phyloP scores from a whole-genome alignment of 257 asterid genomes.

The Henckelia pumila region DNA sequence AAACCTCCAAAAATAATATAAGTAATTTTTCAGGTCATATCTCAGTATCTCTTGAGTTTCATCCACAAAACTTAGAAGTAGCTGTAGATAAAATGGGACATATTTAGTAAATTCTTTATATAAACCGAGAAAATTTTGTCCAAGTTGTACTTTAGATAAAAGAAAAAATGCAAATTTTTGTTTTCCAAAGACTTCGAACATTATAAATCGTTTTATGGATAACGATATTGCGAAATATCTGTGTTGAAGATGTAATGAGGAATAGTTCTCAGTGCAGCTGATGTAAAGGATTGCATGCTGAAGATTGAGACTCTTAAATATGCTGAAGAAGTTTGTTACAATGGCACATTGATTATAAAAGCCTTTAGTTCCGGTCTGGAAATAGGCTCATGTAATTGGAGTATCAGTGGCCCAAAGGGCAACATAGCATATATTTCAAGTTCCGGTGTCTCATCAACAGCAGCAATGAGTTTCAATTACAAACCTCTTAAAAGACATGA shows the following conservation, averaged over 20 bases:
- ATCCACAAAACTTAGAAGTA: neutral
- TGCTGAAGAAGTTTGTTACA: slow-evolving; percentile 82
- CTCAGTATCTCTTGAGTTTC: too few relatives aligned
- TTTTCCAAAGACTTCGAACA: neutral
- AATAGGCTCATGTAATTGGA: slow-evolving; percentile 91
- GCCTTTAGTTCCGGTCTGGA: slow-evolving; percentile 88
- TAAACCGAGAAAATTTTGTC: too few relatives aligned
- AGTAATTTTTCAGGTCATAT: too few relatives aligned
- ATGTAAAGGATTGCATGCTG: slow-evolving; percentile 72
- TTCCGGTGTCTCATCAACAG: slow-evolving; percentile 51
- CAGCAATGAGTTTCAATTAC: slow-evolving; percentile 58
- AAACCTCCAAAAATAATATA: too few relatives aligned
- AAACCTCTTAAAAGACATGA: slow-evolving; percentile 60
- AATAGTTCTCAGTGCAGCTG: slow-evolving; percentile 83
- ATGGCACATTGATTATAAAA: slow-evolving; percentile 66
- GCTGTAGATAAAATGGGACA: neutral
- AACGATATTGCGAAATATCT: neutral
- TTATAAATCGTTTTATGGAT: too few relatives aligned
- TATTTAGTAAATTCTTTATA: too few relatives aligned
- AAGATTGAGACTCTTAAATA: slow-evolving; percentile 69
- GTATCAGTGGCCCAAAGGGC: slow-evolving; percentile 59
- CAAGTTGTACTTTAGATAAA: too few relatives aligned
- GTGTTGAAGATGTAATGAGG: slow-evolving; percentile 31
- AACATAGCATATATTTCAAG: slow-evolving; percentile 61
- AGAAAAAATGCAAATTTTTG: too few relatives aligned